Evolutionary conservation across 1,284 basidiomycete genomes (phyloP).

Genomic region (Malassezia pachydermatis): DNA sequence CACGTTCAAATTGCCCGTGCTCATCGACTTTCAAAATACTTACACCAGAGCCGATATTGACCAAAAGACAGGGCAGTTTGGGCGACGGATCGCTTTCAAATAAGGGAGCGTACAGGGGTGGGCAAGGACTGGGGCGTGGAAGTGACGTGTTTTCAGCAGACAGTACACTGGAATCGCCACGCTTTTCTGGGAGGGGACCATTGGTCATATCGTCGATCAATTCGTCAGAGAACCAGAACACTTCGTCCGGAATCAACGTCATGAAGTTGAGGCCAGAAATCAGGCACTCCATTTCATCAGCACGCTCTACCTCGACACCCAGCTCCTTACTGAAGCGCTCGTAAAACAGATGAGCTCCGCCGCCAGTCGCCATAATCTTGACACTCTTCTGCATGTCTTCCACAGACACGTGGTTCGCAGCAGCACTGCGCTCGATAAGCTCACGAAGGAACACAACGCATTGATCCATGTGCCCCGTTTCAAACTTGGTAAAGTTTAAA

Average conservation of each 20-base stretch:
- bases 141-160: conserved; percentile 48
- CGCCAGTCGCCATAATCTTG: conserved; percentile 95
- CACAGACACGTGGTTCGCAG: conserved; percentile 75
- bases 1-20: conserved; percentile 86
- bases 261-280: conserved; percentile 96
- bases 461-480: conserved; percentile 71
- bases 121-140: conserved; percentile 80
- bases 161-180: conserved; percentile 13
- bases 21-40: conserved; percentile 95
- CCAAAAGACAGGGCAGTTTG: conserved; percentile 87
- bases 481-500: conserved; percentile 94
- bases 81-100: conserved; percentile 63
- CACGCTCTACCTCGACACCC: conserved; percentile 69
- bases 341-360: conserved; percentile 89
- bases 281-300: conserved; percentile 98
- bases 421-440: conserved; percentile 75
- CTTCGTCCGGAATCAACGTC: conserved; percentile 89
- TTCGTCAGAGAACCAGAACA: conserved; percentile 97
- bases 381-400: conserved; percentile 84
- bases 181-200: background rate
- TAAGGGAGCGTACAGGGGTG: conserved; percentile 76
- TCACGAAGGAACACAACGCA: conserved; percentile 79
- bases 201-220: conserved; percentile 55
- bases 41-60: conserved; percentile 96
- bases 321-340: conserved; percentile 67